Evolutionary conservation across 2,329 filamentous ascomycete genomes (phyloP).

Genomic region (Neofusicoccum ribis): DNA sequence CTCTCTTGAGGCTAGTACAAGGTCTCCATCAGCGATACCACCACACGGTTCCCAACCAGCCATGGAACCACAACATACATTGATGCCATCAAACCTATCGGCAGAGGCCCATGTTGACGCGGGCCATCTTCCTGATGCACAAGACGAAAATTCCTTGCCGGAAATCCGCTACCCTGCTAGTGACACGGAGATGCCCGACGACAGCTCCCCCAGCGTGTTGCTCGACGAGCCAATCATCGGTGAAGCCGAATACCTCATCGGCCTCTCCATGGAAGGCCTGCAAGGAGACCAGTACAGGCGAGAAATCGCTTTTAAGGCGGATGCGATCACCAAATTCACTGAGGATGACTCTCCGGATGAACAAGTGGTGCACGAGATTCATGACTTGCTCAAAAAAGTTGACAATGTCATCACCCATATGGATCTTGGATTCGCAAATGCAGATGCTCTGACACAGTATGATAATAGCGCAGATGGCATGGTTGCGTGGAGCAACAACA

Average conservation of each 20-base stretch:
- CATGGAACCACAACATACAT: conserved; percentile 3
- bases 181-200: conserved; percentile 1
- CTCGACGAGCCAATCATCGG: background rate
- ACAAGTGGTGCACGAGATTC: background rate
- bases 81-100: conserved; percentile 2
- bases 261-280: conserved; percentile 15
- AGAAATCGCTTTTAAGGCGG: conserved; percentile 1
- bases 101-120: background rate
- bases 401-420: conserved; percentile 4
- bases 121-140: background rate
- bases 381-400: background rate
- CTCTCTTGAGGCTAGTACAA: background rate
- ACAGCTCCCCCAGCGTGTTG: background rate
- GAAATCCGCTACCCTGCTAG: background rate
- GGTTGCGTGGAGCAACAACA: conserved; percentile 27
- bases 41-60: background rate
- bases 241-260: conserved; percentile 13
- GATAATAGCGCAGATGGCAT: conserved; percentile 21
- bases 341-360: background rate
- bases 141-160: background rate
- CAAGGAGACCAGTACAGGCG: conserved; percentile 17
- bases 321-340: background rate
- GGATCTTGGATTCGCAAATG: conserved; percentile 5
- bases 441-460: conserved; percentile 20
- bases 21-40: conserved; percentile 3